Evolutionary conservation across 768 basidiomycete genomes (phyloP).

Genomic region (Mycena filopes): DNA sequence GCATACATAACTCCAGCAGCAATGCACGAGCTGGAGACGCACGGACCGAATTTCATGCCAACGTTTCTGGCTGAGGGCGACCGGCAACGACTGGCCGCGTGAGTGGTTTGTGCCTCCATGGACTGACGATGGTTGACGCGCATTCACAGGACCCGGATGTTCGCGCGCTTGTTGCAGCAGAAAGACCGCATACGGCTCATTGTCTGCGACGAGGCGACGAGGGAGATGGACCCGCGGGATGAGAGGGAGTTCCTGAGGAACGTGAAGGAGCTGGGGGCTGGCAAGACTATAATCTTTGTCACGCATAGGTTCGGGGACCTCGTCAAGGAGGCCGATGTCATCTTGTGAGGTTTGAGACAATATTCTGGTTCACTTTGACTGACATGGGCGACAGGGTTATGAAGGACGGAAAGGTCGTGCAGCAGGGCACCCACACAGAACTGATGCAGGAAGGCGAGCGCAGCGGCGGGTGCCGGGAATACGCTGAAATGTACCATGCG

Average conservation of each 20-base stretch:
- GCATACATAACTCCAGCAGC: conserved; percentile 42
- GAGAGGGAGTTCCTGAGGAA: conserved; percentile 60
- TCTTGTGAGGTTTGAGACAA: conserved; percentile 53
- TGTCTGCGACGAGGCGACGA: conserved; percentile 69
- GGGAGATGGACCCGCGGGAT: conserved; percentile 64
- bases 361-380: background rate
- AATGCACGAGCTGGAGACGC: conserved; percentile 42
- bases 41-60: conserved; percentile 41
- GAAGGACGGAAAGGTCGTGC: conserved; percentile 53
- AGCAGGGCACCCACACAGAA: conserved; percentile 54
- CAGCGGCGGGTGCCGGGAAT: conserved; percentile 44
- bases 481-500: conserved; percentile 50
- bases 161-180: conserved; percentile 59
- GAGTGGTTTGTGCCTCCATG: conserved; percentile 34
- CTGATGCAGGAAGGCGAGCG: conserved; percentile 40
- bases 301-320: conserved; percentile 66
- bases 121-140: background rate
- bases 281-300: conserved; percentile 67
- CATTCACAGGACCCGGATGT: conserved; percentile 38
- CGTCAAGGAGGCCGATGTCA: conserved; percentile 59
- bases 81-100: conserved; percentile 62
- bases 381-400: conserved; percentile 47
- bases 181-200: conserved; percentile 57
- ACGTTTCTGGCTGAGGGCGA: conserved; percentile 56
- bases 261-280: conserved; percentile 49